Percentiles rank a stretch among this genome's conserved stretches.
Conservation (phyloP, 164 flowering plant genomes). For the Santalum album region DNA sequence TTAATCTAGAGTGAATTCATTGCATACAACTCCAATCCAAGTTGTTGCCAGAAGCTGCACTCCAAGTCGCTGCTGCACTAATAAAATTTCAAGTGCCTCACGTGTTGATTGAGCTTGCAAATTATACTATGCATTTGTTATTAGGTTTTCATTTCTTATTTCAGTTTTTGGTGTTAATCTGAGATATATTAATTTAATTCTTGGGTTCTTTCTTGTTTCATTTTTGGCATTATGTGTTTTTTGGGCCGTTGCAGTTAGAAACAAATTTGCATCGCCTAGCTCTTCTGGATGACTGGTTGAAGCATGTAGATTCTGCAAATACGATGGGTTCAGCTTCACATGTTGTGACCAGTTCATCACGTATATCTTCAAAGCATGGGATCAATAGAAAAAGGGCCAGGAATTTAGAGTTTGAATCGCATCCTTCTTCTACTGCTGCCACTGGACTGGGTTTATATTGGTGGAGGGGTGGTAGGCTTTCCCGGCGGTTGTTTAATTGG, state of each 20-base stretch:
- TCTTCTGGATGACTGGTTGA: constrained; percentile 78
- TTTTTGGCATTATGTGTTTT: constrained; percentile 8
- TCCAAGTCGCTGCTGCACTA: no score
- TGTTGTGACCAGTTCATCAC: constrained; percentile 35
- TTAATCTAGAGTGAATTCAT: no score
- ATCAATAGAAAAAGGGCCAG: constrained; percentile 39
- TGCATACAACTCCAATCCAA: no score
- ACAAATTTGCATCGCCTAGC: constrained; percentile 61
- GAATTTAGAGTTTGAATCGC: constrained; percentile 26
- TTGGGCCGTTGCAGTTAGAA: constrained; percentile 58
- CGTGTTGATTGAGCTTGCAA: no score
- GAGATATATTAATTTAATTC: neutral
- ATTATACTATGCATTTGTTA: no score
- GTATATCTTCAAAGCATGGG: constrained; percentile 44
- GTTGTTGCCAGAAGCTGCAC: no score
- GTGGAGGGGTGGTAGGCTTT: constrained; percentile 93
- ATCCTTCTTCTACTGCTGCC: constrained; percentile 27
- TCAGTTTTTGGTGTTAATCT: neutral
- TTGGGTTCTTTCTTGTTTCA: neutral
- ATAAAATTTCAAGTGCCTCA: no score
- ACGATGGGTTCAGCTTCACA: constrained; percentile 74
- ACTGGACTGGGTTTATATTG: constrained; percentile 49
- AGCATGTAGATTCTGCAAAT: constrained; percentile 54
- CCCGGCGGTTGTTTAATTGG: constrained; percentile 75
- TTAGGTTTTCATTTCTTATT: no score